Evolutionary conservation across 257 asterid species (phyloP), one percentile per base, ranked within the genome.

Genomic region (Lycium ferocissimum): DNA sequence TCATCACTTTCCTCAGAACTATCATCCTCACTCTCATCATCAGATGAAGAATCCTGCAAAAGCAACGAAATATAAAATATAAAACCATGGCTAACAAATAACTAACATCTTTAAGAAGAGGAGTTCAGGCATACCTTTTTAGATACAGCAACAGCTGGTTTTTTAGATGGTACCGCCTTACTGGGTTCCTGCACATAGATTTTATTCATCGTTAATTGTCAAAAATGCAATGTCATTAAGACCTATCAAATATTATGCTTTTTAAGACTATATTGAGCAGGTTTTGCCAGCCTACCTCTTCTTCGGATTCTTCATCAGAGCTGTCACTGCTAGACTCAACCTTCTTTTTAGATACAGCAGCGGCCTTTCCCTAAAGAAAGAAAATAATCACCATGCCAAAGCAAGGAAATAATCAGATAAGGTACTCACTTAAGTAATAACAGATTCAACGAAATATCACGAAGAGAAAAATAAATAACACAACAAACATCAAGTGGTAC

Each of bases 1-100:
- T 89, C 93, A 35, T 87, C 91, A 76, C 92, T 91, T 15, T 91
- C 94, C 35, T 86, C 90, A 0, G 94, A 89, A 79, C 90, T 91
- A 54, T 86, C 91, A 49, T 89, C 93, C 0, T 87, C 92, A 49
- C 56, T 62, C 33, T 80, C 84, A 57, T 79, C 83, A 49, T n/a
- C 37, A n/a, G 79, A 70, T 9, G 79, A 70, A 17, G 54, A 2
- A 70, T 9, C 79, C 79, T 70, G 51, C 79, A 70, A 40, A 70
- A 70, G 56, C 79, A 2, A 40, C 40, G 15, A 70, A 70, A 26
- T 17, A 40, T 40, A 18, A 3, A 70, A 15, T 15, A 22, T 15
- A 40, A 70, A 6, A 70, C 33, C 15, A 3, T 9, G 78, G 13
- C 22, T 69, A 15, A 69, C 22, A 38, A 70, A 15, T 37, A 15